These are phyloP conservation scores for Colletotrichum cereale DNA, from an alignment of 2,329 filamentous ascomycete genomes.

Conservation along the genomic window DNA sequence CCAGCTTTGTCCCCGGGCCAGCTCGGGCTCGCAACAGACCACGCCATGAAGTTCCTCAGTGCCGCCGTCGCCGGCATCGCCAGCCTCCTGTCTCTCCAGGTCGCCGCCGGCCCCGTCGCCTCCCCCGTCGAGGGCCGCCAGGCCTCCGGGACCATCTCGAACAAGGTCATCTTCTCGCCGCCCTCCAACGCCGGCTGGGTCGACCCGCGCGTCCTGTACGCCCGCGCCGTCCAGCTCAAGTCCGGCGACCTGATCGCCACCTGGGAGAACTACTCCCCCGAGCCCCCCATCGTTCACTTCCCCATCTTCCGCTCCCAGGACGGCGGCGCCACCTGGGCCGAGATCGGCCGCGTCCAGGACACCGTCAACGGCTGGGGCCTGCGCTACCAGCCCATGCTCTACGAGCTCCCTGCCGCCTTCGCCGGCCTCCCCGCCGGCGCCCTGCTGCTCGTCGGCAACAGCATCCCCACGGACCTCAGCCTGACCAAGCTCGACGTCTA, in stretches of 20 bases:
- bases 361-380: slow-evolving; percentile 74
- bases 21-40: background rate
- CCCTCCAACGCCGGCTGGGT: slow-evolving; percentile 56
- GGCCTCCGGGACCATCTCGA: slow-evolving; percentile 39
- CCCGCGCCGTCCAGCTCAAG: slow-evolving; percentile 57
- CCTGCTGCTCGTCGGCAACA: slow-evolving; percentile 72
- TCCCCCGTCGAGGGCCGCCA: slow-evolving; percentile 35
- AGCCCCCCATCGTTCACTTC: slow-evolving; percentile 67
- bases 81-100: slow-evolving; percentile 27
- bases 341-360: slow-evolving; percentile 73
- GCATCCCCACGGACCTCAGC: slow-evolving; percentile 70
- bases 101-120: slow-evolving; percentile 29
- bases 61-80: slow-evolving; percentile 30
- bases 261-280: slow-evolving; percentile 68
- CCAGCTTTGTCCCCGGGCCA: background rate
- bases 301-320: slow-evolving; percentile 66
- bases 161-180: slow-evolving; percentile 57
- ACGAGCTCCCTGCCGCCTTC: slow-evolving; percentile 69
- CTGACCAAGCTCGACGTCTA: slow-evolving; percentile 78
- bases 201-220: slow-evolving; percentile 58
- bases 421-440: slow-evolving; percentile 72
- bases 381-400: slow-evolving; percentile 77
- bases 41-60: slow-evolving; percentile 29
- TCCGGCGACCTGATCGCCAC: slow-evolving; percentile 63
- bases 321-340: slow-evolving; percentile 70